A percentile compares a stretch with the other conserved stretches of the same genome.
Evolutionary conservation across 73 alveolate genomes (phyloP).

Genomic region (Tetrahymena malaccensis): DNA sequence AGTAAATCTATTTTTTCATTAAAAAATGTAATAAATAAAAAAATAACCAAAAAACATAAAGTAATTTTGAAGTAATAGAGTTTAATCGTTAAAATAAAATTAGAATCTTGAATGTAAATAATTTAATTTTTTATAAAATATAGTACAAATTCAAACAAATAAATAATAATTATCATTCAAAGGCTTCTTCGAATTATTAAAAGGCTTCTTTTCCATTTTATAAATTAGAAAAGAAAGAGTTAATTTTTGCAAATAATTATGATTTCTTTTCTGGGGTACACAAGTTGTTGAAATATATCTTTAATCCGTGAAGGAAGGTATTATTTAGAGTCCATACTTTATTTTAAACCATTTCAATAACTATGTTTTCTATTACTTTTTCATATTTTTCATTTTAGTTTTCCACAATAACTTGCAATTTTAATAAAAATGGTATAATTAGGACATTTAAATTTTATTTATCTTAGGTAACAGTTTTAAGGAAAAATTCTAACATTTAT

Average conservation of each 20-base stretch:
- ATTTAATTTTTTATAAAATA: no score
- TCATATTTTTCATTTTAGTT: background rate
- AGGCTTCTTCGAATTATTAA: background rate
- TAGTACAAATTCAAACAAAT: no score
- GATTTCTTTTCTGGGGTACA: background rate
- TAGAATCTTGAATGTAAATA: no score
- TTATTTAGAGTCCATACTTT: background rate
- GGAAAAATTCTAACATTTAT: background rate
- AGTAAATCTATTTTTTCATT: no score
- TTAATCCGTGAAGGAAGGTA: background rate
- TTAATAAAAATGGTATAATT: background rate
- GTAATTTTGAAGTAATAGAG: no score
- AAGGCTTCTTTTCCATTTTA: background rate
- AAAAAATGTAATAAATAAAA: no score
- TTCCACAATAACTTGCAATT: background rate
- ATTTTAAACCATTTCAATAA: background rate
- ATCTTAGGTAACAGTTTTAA: background rate
- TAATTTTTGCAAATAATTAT: background rate
- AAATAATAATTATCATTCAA: background rate
- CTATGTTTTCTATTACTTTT: background rate
- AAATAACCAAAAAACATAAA: no score
- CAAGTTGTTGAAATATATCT: background rate
- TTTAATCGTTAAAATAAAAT: no score
- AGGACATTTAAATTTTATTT: background rate
- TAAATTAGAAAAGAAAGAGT: background rate